Conservation (phyloP, 805 yeast genomes). For the Metschnikowia koreensis region DNA sequence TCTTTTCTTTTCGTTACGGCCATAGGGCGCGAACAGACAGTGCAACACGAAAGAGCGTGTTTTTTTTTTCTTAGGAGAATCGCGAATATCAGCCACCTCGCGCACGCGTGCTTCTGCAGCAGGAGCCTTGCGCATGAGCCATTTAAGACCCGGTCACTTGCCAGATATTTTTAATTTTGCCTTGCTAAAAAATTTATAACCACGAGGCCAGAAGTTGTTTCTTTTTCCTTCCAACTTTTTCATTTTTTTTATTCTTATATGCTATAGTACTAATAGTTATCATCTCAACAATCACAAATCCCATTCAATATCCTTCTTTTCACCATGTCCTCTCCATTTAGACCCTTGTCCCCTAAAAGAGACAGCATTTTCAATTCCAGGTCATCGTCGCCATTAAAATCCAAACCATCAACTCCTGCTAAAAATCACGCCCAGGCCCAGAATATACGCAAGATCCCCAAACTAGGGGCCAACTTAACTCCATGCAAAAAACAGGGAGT, state of each 20-base stretch:
- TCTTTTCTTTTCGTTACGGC: background rate
- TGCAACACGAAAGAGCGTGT: constrained; percentile 1
- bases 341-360: constrained; percentile 18
- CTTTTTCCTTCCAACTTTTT: background rate
- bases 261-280: background rate
- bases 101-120: constrained; percentile 7
- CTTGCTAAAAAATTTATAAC: no score
- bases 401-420: constrained; percentile 14
- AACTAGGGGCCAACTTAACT: constrained; percentile 8
- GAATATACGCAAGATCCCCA: constrained; percentile 13
- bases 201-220: background rate
- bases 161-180: background rate
- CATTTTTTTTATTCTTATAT: background rate
- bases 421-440: constrained; percentile 12
- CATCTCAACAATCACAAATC: background rate
- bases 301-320: background rate
- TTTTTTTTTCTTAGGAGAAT: background rate
- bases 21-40: background rate
- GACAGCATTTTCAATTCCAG: constrained; percentile 18
- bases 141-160: background rate
- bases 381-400: constrained; percentile 17
- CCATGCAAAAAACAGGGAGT: constrained; percentile 1
- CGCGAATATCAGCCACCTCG: constrained; percentile 3
- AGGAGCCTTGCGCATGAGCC: constrained; percentile 2
- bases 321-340: constrained; percentile 13